Conservation (phyloP, 768 basidiomycete genomes). For the Kwoniella pini region DNA sequence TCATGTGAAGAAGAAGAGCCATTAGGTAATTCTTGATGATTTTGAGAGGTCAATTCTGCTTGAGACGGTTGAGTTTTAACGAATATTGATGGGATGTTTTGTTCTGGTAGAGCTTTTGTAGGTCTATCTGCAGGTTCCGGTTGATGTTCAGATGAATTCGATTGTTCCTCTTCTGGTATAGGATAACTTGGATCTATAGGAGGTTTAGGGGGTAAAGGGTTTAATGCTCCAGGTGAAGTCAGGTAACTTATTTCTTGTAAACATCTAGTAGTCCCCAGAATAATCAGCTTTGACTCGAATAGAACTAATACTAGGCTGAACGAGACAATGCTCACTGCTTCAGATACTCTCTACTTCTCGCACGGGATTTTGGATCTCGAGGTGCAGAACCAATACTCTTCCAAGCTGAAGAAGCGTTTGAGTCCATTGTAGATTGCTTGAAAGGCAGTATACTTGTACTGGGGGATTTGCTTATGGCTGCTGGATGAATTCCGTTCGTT, state of each 20-base stretch:
- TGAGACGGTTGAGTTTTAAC: not conserved
- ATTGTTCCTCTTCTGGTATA: not conserved
- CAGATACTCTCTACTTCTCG: conserved; percentile 90
- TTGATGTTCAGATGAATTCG: not conserved
- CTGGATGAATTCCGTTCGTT: conserved; percentile 30
- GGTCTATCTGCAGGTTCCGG: conserved; percentile 29
- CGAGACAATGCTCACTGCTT: conserved; percentile 71
- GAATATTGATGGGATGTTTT: conserved; percentile 23
- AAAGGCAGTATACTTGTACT: conserved; percentile 26
- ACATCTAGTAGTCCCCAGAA: too few species aligned
- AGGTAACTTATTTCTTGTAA: conserved; percentile 97
- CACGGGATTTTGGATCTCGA: conserved; percentile 93
- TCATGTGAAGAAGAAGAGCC: not conserved
- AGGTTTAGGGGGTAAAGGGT: conserved; percentile 87
- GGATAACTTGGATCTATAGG: conserved; percentile 34
- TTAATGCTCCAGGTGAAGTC: conserved; percentile 95
- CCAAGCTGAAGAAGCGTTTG: conserved; percentile 57
- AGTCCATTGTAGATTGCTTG: conserved; percentile 42
- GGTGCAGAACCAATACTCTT: conserved; percentile 64
- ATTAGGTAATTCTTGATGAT: not conserved
- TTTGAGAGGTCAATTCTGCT: not conserved
- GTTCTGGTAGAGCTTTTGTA: conserved; percentile 34
- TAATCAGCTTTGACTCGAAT: conserved; percentile 18
- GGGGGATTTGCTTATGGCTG: conserved; percentile 27
- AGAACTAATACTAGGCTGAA: not conserved